phyloP scores from a whole-genome alignment of 2,329 filamentous ascomycete species.

The Neopestalotiopsis rosae region DNA sequence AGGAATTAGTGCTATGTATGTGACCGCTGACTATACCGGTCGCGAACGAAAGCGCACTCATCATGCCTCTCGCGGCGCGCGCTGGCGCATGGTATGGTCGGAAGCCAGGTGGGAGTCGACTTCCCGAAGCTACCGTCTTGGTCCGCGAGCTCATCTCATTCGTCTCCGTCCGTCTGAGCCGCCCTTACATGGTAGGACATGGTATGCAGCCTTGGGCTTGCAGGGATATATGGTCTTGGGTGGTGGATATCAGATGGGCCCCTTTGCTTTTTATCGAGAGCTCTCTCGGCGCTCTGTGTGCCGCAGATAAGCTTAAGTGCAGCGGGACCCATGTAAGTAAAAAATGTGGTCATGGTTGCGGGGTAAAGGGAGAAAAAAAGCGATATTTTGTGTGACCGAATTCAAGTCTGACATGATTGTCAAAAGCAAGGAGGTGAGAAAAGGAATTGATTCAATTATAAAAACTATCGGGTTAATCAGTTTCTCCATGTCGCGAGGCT shows the following conservation, averaged over 20 bases:
- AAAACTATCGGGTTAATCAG: neutral
- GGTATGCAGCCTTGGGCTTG: neutral
- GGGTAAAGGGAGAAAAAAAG: neutral
- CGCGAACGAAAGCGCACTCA: too few relatives aligned
- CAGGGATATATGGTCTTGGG: neutral
- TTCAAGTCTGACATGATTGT: neutral
- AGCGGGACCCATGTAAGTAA: neutral
- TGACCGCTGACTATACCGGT: too few relatives aligned
- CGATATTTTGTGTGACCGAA: neutral
- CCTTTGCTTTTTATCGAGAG: neutral
- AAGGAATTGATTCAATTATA: neutral
- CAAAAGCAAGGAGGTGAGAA: neutral
- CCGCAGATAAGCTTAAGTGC: constrained; percentile 4
- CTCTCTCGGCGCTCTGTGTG: neutral
- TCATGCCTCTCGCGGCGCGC: too few relatives aligned
- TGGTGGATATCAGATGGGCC: neutral
- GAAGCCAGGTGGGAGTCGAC: neutral
- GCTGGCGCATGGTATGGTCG: too few relatives aligned
- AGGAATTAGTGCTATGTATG: too few relatives aligned
- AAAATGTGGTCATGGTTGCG: constrained; percentile 3
- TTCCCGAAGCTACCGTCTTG: neutral
- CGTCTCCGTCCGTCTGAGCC: neutral
- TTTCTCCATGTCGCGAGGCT: constrained; percentile 1
- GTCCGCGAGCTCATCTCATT: neutral
- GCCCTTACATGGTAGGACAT: neutral